phyloP scores from a whole-genome alignment of 495 filamentous ascomycete genomes.

The Aspergillus sparsus region DNA sequence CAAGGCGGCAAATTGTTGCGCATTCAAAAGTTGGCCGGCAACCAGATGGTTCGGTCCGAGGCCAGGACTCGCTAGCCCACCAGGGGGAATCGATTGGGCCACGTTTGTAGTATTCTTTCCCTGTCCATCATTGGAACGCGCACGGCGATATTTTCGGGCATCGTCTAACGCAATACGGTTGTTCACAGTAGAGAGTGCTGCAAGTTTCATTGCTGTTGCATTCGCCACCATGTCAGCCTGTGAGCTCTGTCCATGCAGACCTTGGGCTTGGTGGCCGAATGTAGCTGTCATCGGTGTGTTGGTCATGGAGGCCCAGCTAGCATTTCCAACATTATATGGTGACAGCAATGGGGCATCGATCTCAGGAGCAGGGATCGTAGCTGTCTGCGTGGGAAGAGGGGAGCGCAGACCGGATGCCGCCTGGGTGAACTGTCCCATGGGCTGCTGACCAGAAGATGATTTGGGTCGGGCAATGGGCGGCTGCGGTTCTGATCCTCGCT shows the following conservation, averaged over 20 bases:
- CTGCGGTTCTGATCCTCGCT: conserved; percentile 52
- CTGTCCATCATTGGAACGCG: conserved; percentile 85
- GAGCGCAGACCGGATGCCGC: conserved; percentile 80
- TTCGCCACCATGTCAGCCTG: conserved; percentile 99
- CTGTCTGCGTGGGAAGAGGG: conserved; percentile 76
- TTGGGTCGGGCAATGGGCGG: conserved; percentile 74
- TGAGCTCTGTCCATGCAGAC: conserved; percentile 46
- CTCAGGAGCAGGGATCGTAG: conserved; percentile 74
- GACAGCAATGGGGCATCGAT: conserved; percentile 85
- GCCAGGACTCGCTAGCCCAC: conserved; percentile 49
- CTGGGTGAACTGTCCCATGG: conserved; percentile 97
- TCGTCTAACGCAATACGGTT: conserved; percentile 97
- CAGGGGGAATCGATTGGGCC: conserved; percentile 49
- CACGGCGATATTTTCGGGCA: conserved; percentile 88
- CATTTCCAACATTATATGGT: conserved; percentile 78
- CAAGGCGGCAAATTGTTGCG: conserved; percentile 82
- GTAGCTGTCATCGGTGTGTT: conserved; percentile 95
- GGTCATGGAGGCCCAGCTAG: conserved; percentile 97
- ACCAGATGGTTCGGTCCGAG: conserved; percentile 72
- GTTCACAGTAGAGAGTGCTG: conserved; percentile 94
- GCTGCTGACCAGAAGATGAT: conserved; percentile 81
- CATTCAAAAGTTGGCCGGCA: conserved; percentile 80
- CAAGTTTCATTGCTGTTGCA: conserved; percentile 98
- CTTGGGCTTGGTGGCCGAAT: conserved; percentile 61
- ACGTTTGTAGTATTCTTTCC: conserved; percentile 43